Base-by-base conservation (phyloP, 768 basidiomycete genomes). In the Pisolithus marmoratus region DNA sequence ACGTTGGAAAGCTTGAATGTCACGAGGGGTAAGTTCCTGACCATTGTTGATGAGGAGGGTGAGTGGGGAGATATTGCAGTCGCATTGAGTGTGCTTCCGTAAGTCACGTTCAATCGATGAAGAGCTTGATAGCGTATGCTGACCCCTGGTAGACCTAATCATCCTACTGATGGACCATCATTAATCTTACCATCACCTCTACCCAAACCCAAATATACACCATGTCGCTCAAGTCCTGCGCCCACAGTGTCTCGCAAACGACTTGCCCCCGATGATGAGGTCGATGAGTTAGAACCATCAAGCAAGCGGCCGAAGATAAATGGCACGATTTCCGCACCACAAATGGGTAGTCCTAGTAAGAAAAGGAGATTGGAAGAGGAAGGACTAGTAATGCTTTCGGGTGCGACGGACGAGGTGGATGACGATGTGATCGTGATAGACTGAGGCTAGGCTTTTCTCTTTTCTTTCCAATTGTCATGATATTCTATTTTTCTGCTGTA, bases 31-130 rank as follows among this genome's bases (percentile, higher is more conserved):
- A 94, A 85, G 70, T 95, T 96, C 71, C 62, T 98, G 62, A 83
- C 84, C 5, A 86, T 97, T 31, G 84, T 84, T 4, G 94, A 97
- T 65, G 94, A 96, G 60, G 90, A 94, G 27, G 88, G 81, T 5
- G 84, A 83, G 52, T 78, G 74, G 67, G 81, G 76, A 9, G 90
- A 86, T 2, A 78, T 95, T 26, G 76, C 83, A 7, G 74, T 94
- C 17, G 87, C 79, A 1, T 62, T 95, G 38, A 79, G 82, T 46
- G 68, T 71, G 23, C 73, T 90, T 50, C 84, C 90, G 90, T 92
- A 60, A 65, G 90, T 82, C 27, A 9, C 34, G 20, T 46, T 20
- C 34, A 37, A 2, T 14, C 19, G 14, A 2, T 24, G 23, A 9
- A 12, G 31, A n/a, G 38, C 17, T 22, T 41, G 26, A 49, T 12